Evolutionary conservation across 352 stramenopile genomes (phyloP).

Genomic region (Phytophthora hibernalis): DNA sequence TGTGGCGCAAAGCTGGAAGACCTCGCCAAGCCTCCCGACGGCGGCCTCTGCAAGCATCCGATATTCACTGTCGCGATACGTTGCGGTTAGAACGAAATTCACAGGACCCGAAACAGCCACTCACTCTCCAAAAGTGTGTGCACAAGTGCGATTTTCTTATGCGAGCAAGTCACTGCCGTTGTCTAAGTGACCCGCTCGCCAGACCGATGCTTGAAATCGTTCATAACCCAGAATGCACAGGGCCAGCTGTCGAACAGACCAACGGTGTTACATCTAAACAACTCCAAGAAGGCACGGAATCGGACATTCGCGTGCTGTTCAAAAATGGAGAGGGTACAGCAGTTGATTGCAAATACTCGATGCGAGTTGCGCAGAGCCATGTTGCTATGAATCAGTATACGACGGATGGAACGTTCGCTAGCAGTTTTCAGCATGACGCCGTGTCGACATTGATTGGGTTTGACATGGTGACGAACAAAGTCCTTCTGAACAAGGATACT

Average conservation of each 20-base stretch:
- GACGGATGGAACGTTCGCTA: slow-evolving; percentile 46
- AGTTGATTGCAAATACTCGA: slow-evolving; percentile 48
- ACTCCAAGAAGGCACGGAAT: slow-evolving; percentile 25
- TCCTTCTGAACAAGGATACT: slow-evolving; percentile 38
- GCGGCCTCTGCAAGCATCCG: slow-evolving; percentile 35
- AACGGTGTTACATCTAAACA: not conserved
- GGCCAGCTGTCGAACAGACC: not conserved
- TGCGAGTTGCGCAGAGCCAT: slow-evolving; percentile 40
- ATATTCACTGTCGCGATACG: slow-evolving; percentile 73
- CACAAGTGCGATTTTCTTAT: slow-evolving; percentile 89
- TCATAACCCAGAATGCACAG: slow-evolving; percentile 23
- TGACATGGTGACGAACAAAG: slow-evolving; percentile 53
- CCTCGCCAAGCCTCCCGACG: slow-evolving; percentile 50
- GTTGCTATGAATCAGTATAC: slow-evolving; percentile 29
- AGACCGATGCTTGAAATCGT: slow-evolving; percentile 58
- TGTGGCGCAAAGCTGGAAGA: slow-evolving; percentile 77
- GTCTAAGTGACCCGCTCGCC: slow-evolving; percentile 57
- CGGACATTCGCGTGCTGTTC: slow-evolving; percentile 51
- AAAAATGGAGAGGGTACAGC: slow-evolving; percentile 36
- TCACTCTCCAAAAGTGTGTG: slow-evolving; percentile 58
- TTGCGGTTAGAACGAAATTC: slow-evolving; percentile 61
- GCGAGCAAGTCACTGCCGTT: slow-evolving; percentile 69
- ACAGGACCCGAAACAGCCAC: slow-evolving; percentile 30
- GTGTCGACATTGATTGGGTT: slow-evolving; percentile 56
- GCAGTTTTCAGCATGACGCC: slow-evolving; percentile 66